Percentiles rank a stretch among this genome's conserved stretches.
Conservation (phyloP, 257 asterid genomes). For the Solanum microdontum region DNA sequence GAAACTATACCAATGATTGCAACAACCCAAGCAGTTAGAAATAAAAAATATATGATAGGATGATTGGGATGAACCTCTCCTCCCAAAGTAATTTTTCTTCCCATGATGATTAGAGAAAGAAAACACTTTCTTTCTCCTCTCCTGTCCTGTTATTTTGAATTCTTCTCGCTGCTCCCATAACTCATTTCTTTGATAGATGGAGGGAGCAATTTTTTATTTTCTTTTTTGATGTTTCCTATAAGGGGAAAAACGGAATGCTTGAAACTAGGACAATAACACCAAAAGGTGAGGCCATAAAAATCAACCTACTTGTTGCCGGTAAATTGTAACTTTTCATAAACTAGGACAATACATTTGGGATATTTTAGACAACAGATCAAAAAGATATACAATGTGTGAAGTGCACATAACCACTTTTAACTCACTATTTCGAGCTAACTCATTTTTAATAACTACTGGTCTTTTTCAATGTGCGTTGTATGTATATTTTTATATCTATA, state of each 20-base stretch:
- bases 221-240: neutral
- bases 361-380: too few species aligned
- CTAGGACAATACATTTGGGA: too few species aligned
- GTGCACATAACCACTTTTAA: too few species aligned
- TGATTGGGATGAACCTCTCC: conserved; percentile 12
- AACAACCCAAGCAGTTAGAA: conserved; percentile 16
- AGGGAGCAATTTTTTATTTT: neutral
- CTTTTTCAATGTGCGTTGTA: neutral
- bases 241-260: neutral
- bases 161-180: neutral
- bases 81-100: conserved; percentile 30
- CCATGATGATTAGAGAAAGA: conserved; percentile 23
- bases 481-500: too few species aligned
- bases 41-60: conserved; percentile 10
- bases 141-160: neutral
- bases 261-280: neutral
- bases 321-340: neutral
- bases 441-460: too few species aligned
- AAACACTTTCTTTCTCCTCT: neutral
- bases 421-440: too few species aligned
- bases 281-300: neutral
- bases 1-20: conserved; percentile 29
- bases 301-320: neutral
- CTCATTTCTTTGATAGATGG: neutral
- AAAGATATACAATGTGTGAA: too few species aligned